Conservation (phyloP, 805 yeast species). For the Isabelozyma heimii region DNA sequence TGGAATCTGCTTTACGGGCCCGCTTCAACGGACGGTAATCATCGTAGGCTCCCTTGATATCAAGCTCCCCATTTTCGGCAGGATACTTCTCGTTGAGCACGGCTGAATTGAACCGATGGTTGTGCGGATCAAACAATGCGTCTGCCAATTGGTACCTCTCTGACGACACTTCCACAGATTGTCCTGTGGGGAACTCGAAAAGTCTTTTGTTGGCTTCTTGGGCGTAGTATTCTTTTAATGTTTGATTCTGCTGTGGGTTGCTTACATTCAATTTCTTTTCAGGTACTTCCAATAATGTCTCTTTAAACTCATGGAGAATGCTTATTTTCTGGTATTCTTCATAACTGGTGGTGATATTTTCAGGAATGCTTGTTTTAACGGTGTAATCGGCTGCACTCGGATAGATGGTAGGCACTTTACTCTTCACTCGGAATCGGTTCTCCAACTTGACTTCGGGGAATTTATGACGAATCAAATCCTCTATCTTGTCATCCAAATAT, state of each 20-base stretch:
- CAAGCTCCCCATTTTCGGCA: constrained; percentile 50
- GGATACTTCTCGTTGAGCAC: constrained; percentile 25
- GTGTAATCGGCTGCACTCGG: constrained; percentile 26
- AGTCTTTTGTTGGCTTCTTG: constrained; percentile 36
- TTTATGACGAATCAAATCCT: constrained; percentile 34
- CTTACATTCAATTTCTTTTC: constrained; percentile 28
- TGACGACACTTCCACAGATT: constrained; percentile 54
- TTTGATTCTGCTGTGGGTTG: constrained; percentile 16
- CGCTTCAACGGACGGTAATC: constrained; percentile 77
- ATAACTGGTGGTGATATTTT: constrained; percentile 45
- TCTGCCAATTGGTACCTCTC: constrained; percentile 69
- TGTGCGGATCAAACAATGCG: constrained; percentile 64
- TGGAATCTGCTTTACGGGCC: constrained; percentile 43
- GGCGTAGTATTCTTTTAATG: constrained; percentile 24
- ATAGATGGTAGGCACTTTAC: constrained; percentile 37
- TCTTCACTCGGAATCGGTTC: constrained; percentile 46
- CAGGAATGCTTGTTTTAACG: constrained; percentile 17
- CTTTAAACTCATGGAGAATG: constrained; percentile 72
- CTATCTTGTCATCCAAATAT: constrained; percentile 55
- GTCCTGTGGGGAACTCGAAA: constrained; percentile 79
- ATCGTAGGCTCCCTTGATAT: constrained; percentile 45
- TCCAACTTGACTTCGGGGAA: constrained; percentile 26
- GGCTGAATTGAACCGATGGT: constrained; percentile 31
- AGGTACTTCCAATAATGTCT: constrained; percentile 58
- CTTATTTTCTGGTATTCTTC: constrained; percentile 55